Conservation (phyloP, 1,139 yeast genomes). For the Candida sojae region DNA sequence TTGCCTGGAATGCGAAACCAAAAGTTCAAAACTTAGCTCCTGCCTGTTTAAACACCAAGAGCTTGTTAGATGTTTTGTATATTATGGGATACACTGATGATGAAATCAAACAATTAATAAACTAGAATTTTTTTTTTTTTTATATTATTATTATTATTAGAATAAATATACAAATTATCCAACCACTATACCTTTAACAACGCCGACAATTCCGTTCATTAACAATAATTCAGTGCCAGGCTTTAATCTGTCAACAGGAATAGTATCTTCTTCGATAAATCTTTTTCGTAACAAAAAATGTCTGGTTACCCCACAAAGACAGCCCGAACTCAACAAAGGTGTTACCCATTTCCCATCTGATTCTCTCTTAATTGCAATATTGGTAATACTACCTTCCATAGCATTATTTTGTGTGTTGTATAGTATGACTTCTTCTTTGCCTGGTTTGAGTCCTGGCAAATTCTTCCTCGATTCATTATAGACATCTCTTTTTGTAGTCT, state of each 20-base stretch:
- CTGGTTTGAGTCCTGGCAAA: conserved; percentile 36
- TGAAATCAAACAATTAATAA: conserved; percentile 43
- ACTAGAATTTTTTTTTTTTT: conserved; percentile 12
- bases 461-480: conserved; percentile 65
- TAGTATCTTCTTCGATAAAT: conserved; percentile 54
- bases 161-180: conserved; percentile 3
- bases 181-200: conserved; percentile 58
- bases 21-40: conserved; percentile 85
- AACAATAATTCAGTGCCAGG: conserved; percentile 69
- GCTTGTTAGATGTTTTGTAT: conserved; percentile 73
- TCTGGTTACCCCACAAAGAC: conserved; percentile 84
- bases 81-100: conserved; percentile 73
- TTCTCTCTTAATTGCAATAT: conserved; percentile 63
- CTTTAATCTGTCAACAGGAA: conserved; percentile 46
- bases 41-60: conserved; percentile 68
- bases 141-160: neutral
- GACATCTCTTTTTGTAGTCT: conserved; percentile 72
- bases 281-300: conserved; percentile 60
- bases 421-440: conserved; percentile 67
- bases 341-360: conserved; percentile 66
- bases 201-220: conserved; percentile 85
- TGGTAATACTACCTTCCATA: conserved; percentile 86
- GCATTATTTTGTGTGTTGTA: conserved; percentile 60
- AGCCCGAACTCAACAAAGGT: conserved; percentile 75
- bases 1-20: conserved; percentile 98